Base-by-base conservation (phyloP, 768 basidiomycete genomes). In the Coprinellus micaceus region DNA sequence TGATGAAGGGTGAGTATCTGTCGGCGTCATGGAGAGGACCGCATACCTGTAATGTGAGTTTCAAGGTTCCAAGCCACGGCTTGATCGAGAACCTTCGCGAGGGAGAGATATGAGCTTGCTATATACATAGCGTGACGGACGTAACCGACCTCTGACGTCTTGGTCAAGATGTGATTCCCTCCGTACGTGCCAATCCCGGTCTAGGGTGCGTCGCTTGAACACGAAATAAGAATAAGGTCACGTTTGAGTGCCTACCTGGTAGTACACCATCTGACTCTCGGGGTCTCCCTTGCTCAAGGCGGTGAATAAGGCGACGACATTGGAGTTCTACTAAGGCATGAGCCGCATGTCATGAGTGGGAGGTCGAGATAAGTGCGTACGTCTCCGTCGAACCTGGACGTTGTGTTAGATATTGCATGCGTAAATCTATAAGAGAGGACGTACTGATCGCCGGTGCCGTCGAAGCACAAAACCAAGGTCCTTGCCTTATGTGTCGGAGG, bases 401-500 rank as follows among this genome's bases (percentile, higher is more conserved):
- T 22, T 22, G 33, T 13, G 24, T 30, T 49, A 17, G 24, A 7
- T 12, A 28, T 12, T 24, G 25, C 19, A 40, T 25, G n/a, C 6
- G 13, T 13, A 33, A 13, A 33, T 6, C 25, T n/a, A 21, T 36
- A 21, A 29, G 21, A 36, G 0, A 13, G 21, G 11, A 56, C 64
- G 39, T 36, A 85, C 67, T 82, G 78, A 64, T 83, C 64, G 19
- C 69, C 69, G 17, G 71, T 72, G 1, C 74, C 82, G 65, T 87
- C 86, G 62, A 87, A 87, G 62, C 86, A 86, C 2, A 87, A 68
- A 0, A 87, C 77, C 0, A 84, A 58, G 1, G 67, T 68, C 21
- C 69, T 64, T 19, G 37, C 45, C 3, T 61, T 54, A 43, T 64
- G 63, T 1, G 56, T 55, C 13, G 52, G 22, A 0, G 62, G 65